Percentiles rank a stretch among this genome's conserved stretches.
phyloP scores from a whole-genome alignment of 2,329 filamentous ascomycete species.

The Xylariales sp. region DNA sequence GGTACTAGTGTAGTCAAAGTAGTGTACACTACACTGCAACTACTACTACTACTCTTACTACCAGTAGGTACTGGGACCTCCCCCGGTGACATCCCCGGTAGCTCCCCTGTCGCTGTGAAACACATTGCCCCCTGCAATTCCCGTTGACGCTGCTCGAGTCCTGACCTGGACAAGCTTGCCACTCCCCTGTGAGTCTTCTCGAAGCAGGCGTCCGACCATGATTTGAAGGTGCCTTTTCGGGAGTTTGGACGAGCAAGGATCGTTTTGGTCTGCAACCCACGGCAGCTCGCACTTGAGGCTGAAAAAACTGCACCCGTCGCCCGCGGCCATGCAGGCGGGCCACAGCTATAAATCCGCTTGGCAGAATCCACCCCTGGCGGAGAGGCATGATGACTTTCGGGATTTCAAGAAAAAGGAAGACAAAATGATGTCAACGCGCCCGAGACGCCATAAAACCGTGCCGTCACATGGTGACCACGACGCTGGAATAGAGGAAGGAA shows the following conservation, averaged over 20 bases:
- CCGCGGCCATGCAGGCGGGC: slow-evolving; percentile 31
- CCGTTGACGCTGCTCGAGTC: slow-evolving; percentile 52
- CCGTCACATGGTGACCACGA: not conserved
- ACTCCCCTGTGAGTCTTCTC: slow-evolving; percentile 56
- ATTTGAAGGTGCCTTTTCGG: slow-evolving; percentile 34
- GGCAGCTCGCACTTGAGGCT: slow-evolving; percentile 41
- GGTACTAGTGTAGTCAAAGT: too few species aligned
- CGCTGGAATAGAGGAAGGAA: slow-evolving; percentile 18
- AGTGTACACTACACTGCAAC: too few species aligned
- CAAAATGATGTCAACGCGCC: slow-evolving; percentile 11
- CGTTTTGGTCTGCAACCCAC: slow-evolving; percentile 33
- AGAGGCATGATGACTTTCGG: slow-evolving; percentile 13
- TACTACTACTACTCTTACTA: too few species aligned
- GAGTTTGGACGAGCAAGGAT: slow-evolving; percentile 42
- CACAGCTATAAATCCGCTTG: slow-evolving; percentile 39
- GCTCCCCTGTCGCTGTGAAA: slow-evolving; percentile 62
- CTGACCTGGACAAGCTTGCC: slow-evolving; percentile 59
- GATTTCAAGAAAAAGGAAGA: slow-evolving; percentile 7
- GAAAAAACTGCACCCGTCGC: slow-evolving; percentile 33
- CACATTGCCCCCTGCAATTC: slow-evolving; percentile 62
- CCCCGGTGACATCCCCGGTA: slow-evolving; percentile 8
- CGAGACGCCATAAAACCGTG: slow-evolving; percentile 7
- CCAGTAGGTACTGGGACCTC: not conserved
- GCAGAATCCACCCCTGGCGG: slow-evolving; percentile 26
- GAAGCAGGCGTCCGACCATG: slow-evolving; percentile 49